Evolutionary conservation across 2,329 filamentous ascomycete species (phyloP).

Genomic region (Ascochyta rabiei): DNA sequence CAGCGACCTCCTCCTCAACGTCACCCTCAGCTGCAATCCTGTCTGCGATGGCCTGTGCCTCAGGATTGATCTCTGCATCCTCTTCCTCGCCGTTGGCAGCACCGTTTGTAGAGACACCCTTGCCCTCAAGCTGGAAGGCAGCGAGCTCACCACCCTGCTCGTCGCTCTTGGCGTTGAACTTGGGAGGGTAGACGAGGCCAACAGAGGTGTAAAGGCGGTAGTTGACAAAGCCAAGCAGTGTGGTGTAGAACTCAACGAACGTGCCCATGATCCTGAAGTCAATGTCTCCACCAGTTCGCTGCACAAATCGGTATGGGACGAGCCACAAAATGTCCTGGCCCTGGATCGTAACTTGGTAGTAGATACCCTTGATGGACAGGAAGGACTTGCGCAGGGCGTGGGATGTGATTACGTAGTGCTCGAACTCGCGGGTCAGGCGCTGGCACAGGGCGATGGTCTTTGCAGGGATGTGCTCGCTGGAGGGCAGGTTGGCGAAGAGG

Average conservation of each 20-base stretch:
- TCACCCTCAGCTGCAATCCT: constrained; percentile 47
- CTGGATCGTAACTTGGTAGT: constrained; percentile 97
- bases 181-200: constrained; percentile 93
- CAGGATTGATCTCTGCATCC: constrained; percentile 43
- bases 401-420: constrained; percentile 94
- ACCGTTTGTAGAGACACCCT: constrained; percentile 54
- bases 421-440: constrained; percentile 90
- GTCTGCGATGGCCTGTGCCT: constrained; percentile 58
- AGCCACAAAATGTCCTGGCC: constrained; percentile 97
- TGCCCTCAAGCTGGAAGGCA: constrained; percentile 88
- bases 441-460: constrained; percentile 97
- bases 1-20: constrained; percentile 49
- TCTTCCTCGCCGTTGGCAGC: constrained; percentile 34
- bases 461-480: constrained; percentile 83
- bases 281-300: constrained; percentile 89
- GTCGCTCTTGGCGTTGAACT: constrained; percentile 86
- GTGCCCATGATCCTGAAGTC: constrained; percentile 99
- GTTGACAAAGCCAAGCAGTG: constrained; percentile 92
- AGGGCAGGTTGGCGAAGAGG: constrained; percentile 94
- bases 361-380: constrained; percentile 98
- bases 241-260: constrained; percentile 99
- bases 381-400: constrained; percentile 94
- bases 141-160: constrained; percentile 88
- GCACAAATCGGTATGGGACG: constrained; percentile 97
- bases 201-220: constrained; percentile 91